phyloP scores from a whole-genome alignment of 2,329 filamentous ascomycete genomes.

The Teratosphaeria viscida region DNA sequence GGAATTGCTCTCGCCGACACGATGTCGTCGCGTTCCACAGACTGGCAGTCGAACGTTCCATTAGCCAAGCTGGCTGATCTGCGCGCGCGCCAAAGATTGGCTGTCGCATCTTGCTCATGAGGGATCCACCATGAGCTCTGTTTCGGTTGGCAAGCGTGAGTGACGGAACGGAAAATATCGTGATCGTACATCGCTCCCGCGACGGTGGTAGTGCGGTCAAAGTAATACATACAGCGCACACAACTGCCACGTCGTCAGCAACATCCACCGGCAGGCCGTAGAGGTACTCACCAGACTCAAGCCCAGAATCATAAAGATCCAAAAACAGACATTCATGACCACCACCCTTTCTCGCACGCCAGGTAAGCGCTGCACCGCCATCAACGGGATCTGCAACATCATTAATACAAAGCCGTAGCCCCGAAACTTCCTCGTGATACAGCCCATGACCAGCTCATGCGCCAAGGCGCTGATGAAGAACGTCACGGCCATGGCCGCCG shows the following conservation, averaged over 20 bases:
- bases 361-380: slow-evolving; percentile 74
- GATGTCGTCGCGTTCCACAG: too few relatives aligned
- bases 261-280: too few relatives aligned
- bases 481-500: slow-evolving; percentile 74
- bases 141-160: not conserved
- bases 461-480: slow-evolving; percentile 83
- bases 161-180: not conserved
- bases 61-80: not conserved
- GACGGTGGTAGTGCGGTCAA: not conserved
- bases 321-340: slow-evolving; percentile 48
- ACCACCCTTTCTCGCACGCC: slow-evolving; percentile 66
- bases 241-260: not conserved
- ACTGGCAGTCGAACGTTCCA: not conserved
- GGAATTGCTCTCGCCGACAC: not conserved
- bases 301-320: slow-evolving; percentile 27
- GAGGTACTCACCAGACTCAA: slow-evolving; percentile 20
- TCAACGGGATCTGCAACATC: slow-evolving; percentile 94
- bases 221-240: not conserved
- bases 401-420: slow-evolving; percentile 90
- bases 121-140: not conserved
- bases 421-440: slow-evolving; percentile 91
- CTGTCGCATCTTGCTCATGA: not conserved
- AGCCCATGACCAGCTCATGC: slow-evolving; percentile 94
- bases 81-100: not conserved
- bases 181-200: not conserved